Evolutionary conservation across 2,329 filamentous ascomycete genomes (phyloP).

Genomic region (Emergomyces africanus): DNA sequence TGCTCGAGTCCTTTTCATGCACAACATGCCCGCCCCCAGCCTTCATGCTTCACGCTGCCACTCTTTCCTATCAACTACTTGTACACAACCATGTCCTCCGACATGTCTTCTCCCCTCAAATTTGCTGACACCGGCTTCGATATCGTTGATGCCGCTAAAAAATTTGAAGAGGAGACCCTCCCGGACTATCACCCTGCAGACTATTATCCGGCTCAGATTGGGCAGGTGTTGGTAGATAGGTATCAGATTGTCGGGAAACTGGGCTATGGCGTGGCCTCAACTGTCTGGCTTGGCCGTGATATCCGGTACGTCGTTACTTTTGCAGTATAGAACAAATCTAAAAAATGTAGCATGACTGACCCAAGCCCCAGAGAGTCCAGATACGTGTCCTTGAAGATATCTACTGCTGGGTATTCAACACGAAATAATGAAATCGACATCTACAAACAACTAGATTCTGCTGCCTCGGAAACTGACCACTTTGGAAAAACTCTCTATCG

Average conservation of each 20-base stretch:
- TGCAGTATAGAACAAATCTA: neutral
- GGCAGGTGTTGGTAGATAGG: conserved; percentile 7
- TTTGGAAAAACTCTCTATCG: conserved; percentile 14
- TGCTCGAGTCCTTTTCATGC: neutral
- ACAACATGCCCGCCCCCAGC: neutral
- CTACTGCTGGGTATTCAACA: conserved; percentile 1
- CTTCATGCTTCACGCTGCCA: neutral
- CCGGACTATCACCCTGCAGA: conserved; percentile 7
- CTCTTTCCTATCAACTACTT: neutral
- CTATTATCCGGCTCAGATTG: conserved; percentile 9
- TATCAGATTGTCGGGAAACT: conserved; percentile 15
- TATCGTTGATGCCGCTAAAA: neutral
- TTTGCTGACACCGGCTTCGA: conserved; percentile 5
- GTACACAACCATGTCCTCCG: neutral
- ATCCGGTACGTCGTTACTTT: conserved; percentile 5
- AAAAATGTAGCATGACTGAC: neutral
- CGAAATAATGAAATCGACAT: conserved; percentile 10
- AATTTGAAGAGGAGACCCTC: conserved; percentile 10
- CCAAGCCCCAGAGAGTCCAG: neutral
- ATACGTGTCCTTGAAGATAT: conserved; percentile 1
- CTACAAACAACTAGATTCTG: conserved; percentile 12
- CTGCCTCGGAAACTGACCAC: conserved; percentile 7
- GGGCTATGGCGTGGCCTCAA: conserved; percentile 14
- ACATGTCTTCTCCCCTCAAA: neutral
- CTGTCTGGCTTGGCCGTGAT: conserved; percentile 14